phyloP scores from a whole-genome alignment of 164 flowering plant genomes.

The Chloranthus sessilifolius region DNA sequence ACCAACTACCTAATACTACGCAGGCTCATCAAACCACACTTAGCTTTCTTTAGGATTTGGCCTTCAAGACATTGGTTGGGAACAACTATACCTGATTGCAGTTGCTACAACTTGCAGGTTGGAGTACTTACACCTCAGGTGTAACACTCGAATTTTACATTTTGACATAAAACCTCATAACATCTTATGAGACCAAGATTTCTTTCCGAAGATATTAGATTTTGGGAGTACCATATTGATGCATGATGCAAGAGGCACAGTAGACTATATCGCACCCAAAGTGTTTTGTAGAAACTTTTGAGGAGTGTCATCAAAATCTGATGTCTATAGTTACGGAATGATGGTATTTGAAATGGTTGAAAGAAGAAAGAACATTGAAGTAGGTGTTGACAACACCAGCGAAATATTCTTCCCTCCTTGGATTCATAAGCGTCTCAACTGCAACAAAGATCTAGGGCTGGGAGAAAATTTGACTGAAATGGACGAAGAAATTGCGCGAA shows the following conservation, averaged over 20 bases:
- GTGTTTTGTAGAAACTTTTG: not conserved
- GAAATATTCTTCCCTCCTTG: not conserved
- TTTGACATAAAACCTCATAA: slow-evolving; percentile 4
- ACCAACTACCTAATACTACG: too few relatives aligned
- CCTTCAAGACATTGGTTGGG: not conserved
- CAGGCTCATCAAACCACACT: too few relatives aligned
- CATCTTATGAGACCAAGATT: not conserved
- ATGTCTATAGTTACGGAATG: not conserved
- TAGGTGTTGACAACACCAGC: not conserved
- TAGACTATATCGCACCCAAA: not conserved
- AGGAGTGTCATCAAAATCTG: not conserved
- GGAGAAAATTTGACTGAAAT: not conserved
- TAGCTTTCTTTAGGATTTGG: too few relatives aligned
- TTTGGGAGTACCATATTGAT: not conserved
- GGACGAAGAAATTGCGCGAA: not conserved
- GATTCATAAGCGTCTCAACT: not conserved
- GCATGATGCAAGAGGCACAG: not conserved
- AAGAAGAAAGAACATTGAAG: not conserved
- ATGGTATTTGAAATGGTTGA: not conserved
- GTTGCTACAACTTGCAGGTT: not conserved
- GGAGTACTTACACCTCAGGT: slow-evolving; percentile 2
- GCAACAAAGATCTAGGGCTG: not conserved
- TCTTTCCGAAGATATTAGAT: not conserved
- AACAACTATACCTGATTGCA: not conserved
- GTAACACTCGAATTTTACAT: slow-evolving; percentile 2